Evolutionary conservation across 2,329 filamentous ascomycete genomes (phyloP).

Genomic region (Lachnellula occidentalis): DNA sequence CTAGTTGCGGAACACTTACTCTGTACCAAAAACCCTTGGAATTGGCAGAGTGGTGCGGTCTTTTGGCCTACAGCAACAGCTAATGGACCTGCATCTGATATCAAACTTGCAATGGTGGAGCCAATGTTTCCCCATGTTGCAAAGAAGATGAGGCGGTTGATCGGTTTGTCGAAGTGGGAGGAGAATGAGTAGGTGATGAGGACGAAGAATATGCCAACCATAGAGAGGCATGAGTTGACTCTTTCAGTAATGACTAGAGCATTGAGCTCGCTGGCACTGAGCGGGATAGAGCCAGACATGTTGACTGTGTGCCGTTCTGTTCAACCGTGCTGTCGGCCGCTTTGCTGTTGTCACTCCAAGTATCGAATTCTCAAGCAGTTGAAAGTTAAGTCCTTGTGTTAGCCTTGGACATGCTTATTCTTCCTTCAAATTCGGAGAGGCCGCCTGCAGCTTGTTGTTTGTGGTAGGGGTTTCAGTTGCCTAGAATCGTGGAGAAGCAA

Average conservation of each 20-base stretch:
- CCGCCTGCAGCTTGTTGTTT: too few species aligned
- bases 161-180: slow-evolving; percentile 48
- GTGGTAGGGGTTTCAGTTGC: too few species aligned
- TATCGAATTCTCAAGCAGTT: too few species aligned
- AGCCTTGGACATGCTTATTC: too few species aligned
- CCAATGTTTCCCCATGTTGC: slow-evolving; percentile 53
- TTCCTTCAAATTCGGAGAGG: too few species aligned
- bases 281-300: neutral
- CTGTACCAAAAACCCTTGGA: slow-evolving; percentile 75
- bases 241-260: neutral
- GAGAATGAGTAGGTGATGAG: slow-evolving; percentile 45
- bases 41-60: slow-evolving; percentile 44
- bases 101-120: slow-evolving; percentile 49
- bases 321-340: neutral
- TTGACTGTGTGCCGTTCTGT: neutral
- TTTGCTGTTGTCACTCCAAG: neutral
- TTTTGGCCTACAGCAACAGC: neutral
- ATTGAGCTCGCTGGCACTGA: neutral
- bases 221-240: slow-evolving; percentile 44
- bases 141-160: slow-evolving; percentile 55
- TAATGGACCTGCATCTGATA: slow-evolving; percentile 40
- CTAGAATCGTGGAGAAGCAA: too few species aligned
- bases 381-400: too few species aligned
- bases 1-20: slow-evolving; percentile 28
- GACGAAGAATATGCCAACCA: slow-evolving; percentile 48